Evolutionary conservation across 805 yeast genomes (phyloP).

Genomic region (Wickerhamiella kazuoi): DNA sequence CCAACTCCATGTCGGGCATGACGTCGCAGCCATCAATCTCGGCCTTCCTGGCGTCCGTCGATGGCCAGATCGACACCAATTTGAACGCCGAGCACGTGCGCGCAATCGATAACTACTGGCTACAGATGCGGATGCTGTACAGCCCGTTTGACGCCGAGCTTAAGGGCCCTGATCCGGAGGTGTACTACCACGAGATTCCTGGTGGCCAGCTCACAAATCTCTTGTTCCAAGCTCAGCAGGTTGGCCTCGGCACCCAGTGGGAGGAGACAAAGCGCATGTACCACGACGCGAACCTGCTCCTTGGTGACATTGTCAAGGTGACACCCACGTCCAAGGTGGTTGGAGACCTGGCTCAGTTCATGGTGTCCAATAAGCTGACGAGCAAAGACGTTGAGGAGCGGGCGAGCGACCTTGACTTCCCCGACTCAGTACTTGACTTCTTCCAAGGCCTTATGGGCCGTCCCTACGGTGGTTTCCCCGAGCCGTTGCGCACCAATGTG

Average conservation of each 20-base stretch:
- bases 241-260: conserved; percentile 96
- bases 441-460: conserved; percentile 99
- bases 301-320: conserved; percentile 95
- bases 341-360: conserved; percentile 98
- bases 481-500: conserved; percentile 85
- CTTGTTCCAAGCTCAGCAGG: conserved; percentile 97
- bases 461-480: conserved; percentile 99
- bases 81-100: conserved; percentile 50
- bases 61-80: conserved; percentile 67
- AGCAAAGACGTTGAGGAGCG: conserved; percentile 72
- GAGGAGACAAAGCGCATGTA: conserved; percentile 87
- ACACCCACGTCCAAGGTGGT: conserved; percentile 99
- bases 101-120: conserved; percentile 91
- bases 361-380: conserved; percentile 86
- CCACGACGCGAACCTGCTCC: conserved; percentile 70
- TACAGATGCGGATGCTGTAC: conserved; percentile 91
- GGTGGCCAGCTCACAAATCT: conserved; percentile 98
- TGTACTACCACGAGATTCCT: conserved; percentile 94
- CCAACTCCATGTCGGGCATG: conserved; percentile 95
- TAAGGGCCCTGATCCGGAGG: conserved; percentile 99
- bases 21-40: conserved; percentile 95
- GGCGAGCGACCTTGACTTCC: conserved; percentile 90
- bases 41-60: conserved; percentile 82
- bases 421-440: conserved; percentile 94
- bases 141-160: conserved; percentile 96